Base-by-base conservation (phyloP, 2,329 filamentous ascomycete species). In the Colletotrichum sp. region DNA sequence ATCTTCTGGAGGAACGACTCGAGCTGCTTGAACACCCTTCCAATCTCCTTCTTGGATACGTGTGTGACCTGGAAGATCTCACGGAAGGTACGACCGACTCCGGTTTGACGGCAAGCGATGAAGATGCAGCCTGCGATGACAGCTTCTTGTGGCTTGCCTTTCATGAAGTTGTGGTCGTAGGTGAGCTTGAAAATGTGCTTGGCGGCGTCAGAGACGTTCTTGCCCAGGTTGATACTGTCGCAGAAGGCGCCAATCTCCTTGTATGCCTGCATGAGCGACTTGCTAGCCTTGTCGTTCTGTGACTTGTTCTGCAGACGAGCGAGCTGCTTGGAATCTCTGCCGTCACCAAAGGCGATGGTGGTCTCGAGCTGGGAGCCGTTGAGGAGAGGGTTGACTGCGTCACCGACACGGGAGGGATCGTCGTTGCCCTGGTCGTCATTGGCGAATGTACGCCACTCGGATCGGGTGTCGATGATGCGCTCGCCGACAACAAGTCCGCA, bases 361-460 rank as follows among this genome's bases (percentile, higher is more conserved):
- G 96, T 98, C 82, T 96, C 93, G 61, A 98, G 92, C 86, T 98
- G 96, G 78, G 95, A 94, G 72, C 96, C 96, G 81, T 98, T 96
- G 74, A 98, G 90, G 59, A 99, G 92, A 70, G 95, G 94, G 82
- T 98, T 98, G 76, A 94, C 93, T 8, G 94, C 95, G 80, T 98
- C 97, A 88, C 97, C 97, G 79, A 99, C 96, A 95, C 97, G 97
- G 75, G 96, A 98, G 6, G 98, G 97, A 80, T 99, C 97, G 80
- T 98, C 98, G 82, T 95, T 96, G 82, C 95, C 95, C 84, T 98
- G 95, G 83, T 99, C 98, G 82, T 99, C 97, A 83, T 98, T 98
- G 83, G 96, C 96, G 87, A 99, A 99, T 1, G 97, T 99, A 83
- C 97, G 95, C 97, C 97, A 99, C 87, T 99, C 97, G 64, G 96